Evolutionary conservation across 306 rosid genomes (phyloP).

Genomic region (Lathyrus sativus): DNA sequence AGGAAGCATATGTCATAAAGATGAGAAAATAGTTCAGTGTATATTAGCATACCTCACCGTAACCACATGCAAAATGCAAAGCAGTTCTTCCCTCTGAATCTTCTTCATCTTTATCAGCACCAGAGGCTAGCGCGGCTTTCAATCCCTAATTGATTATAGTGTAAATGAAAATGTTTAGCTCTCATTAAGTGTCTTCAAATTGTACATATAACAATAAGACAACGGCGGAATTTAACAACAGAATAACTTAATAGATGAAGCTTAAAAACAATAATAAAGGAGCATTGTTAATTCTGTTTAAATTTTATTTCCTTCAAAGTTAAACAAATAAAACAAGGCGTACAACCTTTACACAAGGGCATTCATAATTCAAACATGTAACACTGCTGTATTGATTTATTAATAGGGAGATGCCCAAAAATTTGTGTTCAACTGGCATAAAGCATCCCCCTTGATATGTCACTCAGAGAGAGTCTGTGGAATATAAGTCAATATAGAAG

Average conservation of each 20-base stretch:
- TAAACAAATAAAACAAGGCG: background rate
- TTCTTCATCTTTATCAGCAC: constrained; percentile 92
- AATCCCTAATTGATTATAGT: constrained; percentile 62
- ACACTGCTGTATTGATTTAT: constrained; percentile 7
- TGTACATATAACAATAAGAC: constrained; percentile 4
- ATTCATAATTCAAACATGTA: background rate
- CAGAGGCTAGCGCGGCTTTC: constrained; percentile 81
- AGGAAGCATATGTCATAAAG: background rate
- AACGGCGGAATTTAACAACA: constrained; percentile 27
- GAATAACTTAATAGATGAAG: constrained; percentile 16
- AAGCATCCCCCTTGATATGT: background rate
- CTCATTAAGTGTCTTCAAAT: constrained; percentile 29
- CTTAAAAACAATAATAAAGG: constrained; percentile 9
- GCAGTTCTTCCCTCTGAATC: constrained; percentile 99
- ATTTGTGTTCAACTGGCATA: background rate
- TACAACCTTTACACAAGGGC: background rate
- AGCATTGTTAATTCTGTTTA: background rate
- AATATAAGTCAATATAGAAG: background rate
- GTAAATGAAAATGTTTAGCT: constrained; percentile 30
- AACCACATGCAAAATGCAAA: constrained; percentile 97
- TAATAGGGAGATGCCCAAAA: background rate
- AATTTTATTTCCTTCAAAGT: constrained; percentile 13
- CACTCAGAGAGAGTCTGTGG: background rate
- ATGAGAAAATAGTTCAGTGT: background rate
- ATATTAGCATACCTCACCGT: constrained; percentile 86